Evolutionary conservation across 2,329 filamentous ascomycete genomes (phyloP), one percentile per base, ranked within the genome.

Genomic region (Xylariales sp.): DNA sequence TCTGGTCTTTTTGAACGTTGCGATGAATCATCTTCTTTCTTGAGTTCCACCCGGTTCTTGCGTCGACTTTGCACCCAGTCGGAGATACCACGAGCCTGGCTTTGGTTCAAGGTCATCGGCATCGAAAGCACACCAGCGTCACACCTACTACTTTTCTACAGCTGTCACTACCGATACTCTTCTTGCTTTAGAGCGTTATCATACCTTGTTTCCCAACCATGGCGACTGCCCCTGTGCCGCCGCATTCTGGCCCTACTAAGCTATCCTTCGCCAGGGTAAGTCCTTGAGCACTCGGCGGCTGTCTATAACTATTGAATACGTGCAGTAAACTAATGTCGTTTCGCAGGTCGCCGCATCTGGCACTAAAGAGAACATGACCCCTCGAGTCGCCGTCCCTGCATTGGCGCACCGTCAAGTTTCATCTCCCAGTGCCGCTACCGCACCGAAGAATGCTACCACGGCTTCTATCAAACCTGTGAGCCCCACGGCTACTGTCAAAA

Each of bases 11-110:
- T 66, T 64, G 61, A 67, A 68, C 73, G 66, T 65, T 66, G 71
- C 66, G 62, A 66, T 70, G 66, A 71, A 73, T 65, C 67, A 69
- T 66, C 72, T 70, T 64, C 62, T 68, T 70, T 70, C 65, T 66
- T 77, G 69, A 77, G 68, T 69, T 65, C 51, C 53, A 54, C 54
- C 53, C 46, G 41, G 43, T 45, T 49, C 45, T 15, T 28, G 27
- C 22, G 43, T 46, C 43, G 48, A 51, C 45, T 42, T 52, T 47
- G 40, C 46, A 49, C 47, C 37, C 44, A 32, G 45, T 45, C 35
- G 47, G 43, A 48, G 29, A 19, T 35, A 14, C 31, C 12, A 8
- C 31, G 15, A 12, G 11, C 16, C 16, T 32, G n/a, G n/a, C n/a
- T n/a, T n/a, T n/a, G n/a, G n/a, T n/a, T n/a, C n/a, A n/a, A n/a